Percentiles rank a stretch among this genome's conserved stretches.
phyloP scores from a whole-genome alignment of 352 stramenopile species.

The Saprolegnia parasitica region DNA sequence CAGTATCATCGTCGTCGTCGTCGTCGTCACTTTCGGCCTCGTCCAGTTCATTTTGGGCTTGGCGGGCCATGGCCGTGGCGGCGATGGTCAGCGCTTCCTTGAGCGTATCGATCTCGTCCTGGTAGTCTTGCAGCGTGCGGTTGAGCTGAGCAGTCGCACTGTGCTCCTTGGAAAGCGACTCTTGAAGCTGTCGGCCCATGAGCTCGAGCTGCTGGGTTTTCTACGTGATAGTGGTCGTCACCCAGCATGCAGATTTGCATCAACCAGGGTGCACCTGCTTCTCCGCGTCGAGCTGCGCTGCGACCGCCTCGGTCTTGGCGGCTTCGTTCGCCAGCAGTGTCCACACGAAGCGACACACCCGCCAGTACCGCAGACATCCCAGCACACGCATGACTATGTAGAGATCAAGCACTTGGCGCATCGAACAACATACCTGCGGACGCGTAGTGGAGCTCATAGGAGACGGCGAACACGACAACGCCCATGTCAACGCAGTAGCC shows the following conservation, averaged over 20 bases:
- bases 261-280: slow-evolving; percentile 44
- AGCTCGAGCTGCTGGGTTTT: slow-evolving; percentile 43
- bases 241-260: background rate
- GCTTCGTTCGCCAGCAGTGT: slow-evolving; percentile 49
- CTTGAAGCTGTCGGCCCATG: slow-evolving; percentile 45
- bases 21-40: slow-evolving; percentile 25
- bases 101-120: slow-evolving; percentile 65
- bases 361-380: slow-evolving; percentile 53
- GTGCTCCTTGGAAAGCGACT: slow-evolving; percentile 59
- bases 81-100: slow-evolving; percentile 72
- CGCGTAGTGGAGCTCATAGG: slow-evolving; percentile 45
- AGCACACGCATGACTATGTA: slow-evolving; percentile 42
- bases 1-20: background rate
- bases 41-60: background rate
- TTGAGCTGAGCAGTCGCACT: slow-evolving; percentile 47
- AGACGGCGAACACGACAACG: slow-evolving; percentile 36
- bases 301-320: slow-evolving; percentile 38
- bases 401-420: too few relatives aligned
- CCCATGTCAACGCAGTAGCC: slow-evolving; percentile 53
- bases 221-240: background rate
- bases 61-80: slow-evolving; percentile 44
- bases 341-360: slow-evolving; percentile 50
- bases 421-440: slow-evolving; percentile 45
- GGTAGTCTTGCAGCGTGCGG: slow-evolving; percentile 55
- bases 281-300: slow-evolving; percentile 42